Evolutionary conservation across 306 rosid species (phyloP).

Genomic region (Arachis hypogaea): DNA sequence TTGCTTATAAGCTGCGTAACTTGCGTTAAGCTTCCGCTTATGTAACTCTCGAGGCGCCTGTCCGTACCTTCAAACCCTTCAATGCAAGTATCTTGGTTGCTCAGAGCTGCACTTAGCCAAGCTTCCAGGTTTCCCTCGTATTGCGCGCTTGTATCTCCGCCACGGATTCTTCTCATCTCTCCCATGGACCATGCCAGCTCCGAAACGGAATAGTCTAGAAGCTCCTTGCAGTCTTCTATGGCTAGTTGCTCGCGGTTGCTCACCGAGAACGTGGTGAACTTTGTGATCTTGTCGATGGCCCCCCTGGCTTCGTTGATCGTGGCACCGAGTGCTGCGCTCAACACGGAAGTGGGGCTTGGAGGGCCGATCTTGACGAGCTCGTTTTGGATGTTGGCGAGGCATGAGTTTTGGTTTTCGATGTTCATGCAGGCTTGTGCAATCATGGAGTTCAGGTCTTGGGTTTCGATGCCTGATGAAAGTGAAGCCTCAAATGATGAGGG

Average conservation of each 20-base stretch:
- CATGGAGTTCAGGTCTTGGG: conserved; percentile 57
- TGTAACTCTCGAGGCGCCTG: conserved; percentile 65
- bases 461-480: conserved; percentile 45
- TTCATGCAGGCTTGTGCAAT: conserved; percentile 65
- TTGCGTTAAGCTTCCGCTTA: conserved; percentile 78
- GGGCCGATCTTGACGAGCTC: conserved; percentile 54
- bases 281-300: conserved; percentile 70
- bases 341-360: conserved; percentile 52
- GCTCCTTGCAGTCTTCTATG: conserved; percentile 91
- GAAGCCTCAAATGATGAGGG: conserved; percentile 41
- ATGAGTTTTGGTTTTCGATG: conserved; percentile 55
- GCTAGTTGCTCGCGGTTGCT: conserved; percentile 80
- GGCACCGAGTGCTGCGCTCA: conserved; percentile 70
- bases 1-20: conserved; percentile 84
- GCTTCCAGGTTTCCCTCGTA: conserved; percentile 77
- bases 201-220: conserved; percentile 78
- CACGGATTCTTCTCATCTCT: conserved; percentile 71
- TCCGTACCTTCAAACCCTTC: conserved; percentile 98
- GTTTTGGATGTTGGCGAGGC: conserved; percentile 60
- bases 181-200: conserved; percentile 88
- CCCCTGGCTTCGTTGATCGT: conserved; percentile 64
- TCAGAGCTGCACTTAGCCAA: conserved; percentile 93
- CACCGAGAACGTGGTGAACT: conserved; percentile 64
- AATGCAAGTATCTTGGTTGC: conserved; percentile 95
- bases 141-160: conserved; percentile 47